Conservation (phyloP, 1,284 basidiomycete genomes). For the Thelephora terrestris region DNA sequence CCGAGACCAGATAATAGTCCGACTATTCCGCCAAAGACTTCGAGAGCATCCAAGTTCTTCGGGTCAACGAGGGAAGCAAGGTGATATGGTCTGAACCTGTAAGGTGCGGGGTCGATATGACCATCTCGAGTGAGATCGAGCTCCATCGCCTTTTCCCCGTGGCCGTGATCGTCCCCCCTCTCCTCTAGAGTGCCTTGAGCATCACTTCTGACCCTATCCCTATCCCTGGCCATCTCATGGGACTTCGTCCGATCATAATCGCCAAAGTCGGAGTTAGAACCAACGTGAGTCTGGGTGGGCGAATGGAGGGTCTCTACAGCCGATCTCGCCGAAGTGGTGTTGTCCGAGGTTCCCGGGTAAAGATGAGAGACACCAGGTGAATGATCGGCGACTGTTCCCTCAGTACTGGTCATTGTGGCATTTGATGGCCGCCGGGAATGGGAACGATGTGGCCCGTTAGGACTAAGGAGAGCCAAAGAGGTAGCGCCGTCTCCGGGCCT, state of each 20-base stretch:
- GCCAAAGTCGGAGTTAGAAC: slow-evolving; percentile 19
- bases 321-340: slow-evolving; percentile 24
- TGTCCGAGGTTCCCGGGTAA: slow-evolving; percentile 24
- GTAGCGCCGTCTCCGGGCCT: slow-evolving; percentile 53
- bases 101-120: slow-evolving; percentile 55
- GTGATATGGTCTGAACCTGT: slow-evolving; percentile 59
- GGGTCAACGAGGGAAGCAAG: slow-evolving; percentile 89
- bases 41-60: slow-evolving; percentile 64
- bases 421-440: slow-evolving; percentile 6
- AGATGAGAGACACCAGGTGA: slow-evolving; percentile 1
- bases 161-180: slow-evolving; percentile 4
- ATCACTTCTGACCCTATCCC: slow-evolving; percentile 11
- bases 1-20: slow-evolving; percentile 71
- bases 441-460: slow-evolving; percentile 26
- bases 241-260: slow-evolving; percentile 11
- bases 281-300: slow-evolving; percentile 29
- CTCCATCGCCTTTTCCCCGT: slow-evolving; percentile 21
- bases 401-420: slow-evolving; percentile 26
- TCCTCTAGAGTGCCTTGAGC: slow-evolving; percentile 14
- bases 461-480: slow-evolving; percentile 46
- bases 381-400: background rate
- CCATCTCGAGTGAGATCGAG: slow-evolving; percentile 20
- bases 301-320: slow-evolving; percentile 30
- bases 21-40: slow-evolving; percentile 63
- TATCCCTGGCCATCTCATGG: slow-evolving; percentile 4